Percentiles rank a stretch among this genome's conserved stretches.
Evolutionary conservation across 2,329 filamentous ascomycete genomes (phyloP).

Genomic region (Colletotrichum neosansevieriae): DNA sequence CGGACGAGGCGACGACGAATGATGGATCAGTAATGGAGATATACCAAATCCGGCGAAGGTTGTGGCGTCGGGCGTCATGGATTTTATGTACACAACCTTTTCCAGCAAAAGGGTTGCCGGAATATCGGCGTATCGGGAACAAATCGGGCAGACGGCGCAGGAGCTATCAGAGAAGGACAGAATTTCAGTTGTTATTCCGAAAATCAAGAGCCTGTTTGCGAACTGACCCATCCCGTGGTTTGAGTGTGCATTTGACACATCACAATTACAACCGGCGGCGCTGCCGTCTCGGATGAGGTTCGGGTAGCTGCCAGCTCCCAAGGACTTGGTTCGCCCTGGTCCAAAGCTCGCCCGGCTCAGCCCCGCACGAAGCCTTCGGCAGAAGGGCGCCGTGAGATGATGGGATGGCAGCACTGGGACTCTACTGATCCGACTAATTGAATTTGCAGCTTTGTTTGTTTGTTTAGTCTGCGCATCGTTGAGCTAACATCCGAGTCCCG

Average conservation of each 20-base stretch:
- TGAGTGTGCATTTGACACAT: neutral
- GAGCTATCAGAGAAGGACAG: neutral
- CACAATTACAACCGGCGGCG: neutral
- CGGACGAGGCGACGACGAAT: slow-evolving; percentile 10
- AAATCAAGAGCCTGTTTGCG: neutral
- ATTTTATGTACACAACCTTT: slow-evolving; percentile 15
- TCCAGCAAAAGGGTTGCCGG: slow-evolving; percentile 9
- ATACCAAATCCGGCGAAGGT: slow-evolving; percentile 24
- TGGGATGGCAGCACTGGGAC: slow-evolving; percentile 7
- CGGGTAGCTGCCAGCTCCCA: neutral
- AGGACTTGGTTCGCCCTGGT: neutral
- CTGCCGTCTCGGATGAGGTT: neutral
- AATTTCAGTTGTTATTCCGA: neutral
- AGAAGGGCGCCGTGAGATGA: neutral
- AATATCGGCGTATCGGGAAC: slow-evolving; percentile 11
- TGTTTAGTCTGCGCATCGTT: neutral
- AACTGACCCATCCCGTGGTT: neutral
- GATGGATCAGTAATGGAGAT: slow-evolving; percentile 16
- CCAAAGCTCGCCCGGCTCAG: neutral
- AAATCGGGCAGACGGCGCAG: slow-evolving; percentile 3
- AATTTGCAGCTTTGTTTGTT: slow-evolving; percentile 17
- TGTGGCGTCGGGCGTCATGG: slow-evolving; percentile 32
- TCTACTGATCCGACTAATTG: neutral
- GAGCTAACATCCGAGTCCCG: neutral
- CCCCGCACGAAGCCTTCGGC: neutral